Percentiles rank a stretch among this genome's conserved stretches.
Evolutionary conservation across 2,329 filamentous ascomycete genomes (phyloP).

Genomic region (Clonostachys rhizophaga): DNA sequence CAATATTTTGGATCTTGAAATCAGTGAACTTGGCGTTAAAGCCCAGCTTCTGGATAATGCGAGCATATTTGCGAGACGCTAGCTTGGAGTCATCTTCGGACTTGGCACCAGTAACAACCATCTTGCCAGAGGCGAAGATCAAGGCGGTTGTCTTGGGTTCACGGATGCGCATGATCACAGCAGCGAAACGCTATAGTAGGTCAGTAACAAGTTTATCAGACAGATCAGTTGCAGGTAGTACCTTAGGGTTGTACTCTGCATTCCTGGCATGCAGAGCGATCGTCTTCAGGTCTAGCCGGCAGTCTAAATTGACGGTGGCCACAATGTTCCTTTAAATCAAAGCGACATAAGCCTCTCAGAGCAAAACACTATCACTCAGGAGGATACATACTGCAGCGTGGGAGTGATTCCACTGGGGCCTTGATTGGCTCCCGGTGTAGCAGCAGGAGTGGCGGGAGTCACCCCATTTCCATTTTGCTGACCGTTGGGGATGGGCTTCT

Average conservation of each 20-base stretch:
- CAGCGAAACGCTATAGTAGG: slow-evolving; percentile 78
- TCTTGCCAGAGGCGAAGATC: slow-evolving; percentile 98
- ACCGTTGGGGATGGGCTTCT: slow-evolving; percentile 32
- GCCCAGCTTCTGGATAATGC: slow-evolving; percentile 98
- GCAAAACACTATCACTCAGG: slow-evolving; percentile 22
- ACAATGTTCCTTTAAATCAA: slow-evolving; percentile 82
- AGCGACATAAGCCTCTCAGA: slow-evolving; percentile 48
- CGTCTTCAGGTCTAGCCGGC: slow-evolving; percentile 95
- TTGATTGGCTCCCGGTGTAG: slow-evolving; percentile 79
- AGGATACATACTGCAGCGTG: slow-evolving; percentile 89
- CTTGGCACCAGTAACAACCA: slow-evolving; percentile 98
- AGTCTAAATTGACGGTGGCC: slow-evolving; percentile 96
- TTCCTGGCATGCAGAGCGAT: slow-evolving; percentile 97
- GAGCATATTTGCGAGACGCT: slow-evolving; percentile 93
- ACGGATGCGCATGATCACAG: slow-evolving; percentile 99
- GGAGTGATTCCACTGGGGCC: slow-evolving; percentile 87
- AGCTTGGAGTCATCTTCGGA: slow-evolving; percentile 97
- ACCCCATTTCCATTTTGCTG: slow-evolving; percentile 71
- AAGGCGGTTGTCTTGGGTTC: slow-evolving; percentile 97
- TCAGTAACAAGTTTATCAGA: slow-evolving; percentile 16
- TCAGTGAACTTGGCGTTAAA: slow-evolving; percentile 99
- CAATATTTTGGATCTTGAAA: slow-evolving; percentile 99
- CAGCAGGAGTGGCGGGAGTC: slow-evolving; percentile 84
- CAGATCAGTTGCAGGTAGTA: slow-evolving; percentile 40
- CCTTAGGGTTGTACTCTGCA: slow-evolving; percentile 98